Base-by-base conservation (phyloP, 805 yeast genomes). In the Saturnispora quitensis region DNA sequence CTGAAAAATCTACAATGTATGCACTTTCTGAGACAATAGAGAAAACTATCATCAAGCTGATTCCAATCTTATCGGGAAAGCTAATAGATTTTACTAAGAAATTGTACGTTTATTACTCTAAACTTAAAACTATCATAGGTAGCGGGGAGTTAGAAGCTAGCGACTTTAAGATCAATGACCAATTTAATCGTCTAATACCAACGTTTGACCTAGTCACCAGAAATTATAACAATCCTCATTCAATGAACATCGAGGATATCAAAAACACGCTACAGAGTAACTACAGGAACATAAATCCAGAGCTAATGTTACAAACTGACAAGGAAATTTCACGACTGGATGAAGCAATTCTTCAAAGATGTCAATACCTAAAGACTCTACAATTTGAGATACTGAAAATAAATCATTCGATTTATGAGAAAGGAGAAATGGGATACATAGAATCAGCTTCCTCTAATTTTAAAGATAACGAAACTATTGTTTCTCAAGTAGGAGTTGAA, bases 251-350 rank as follows among this genome's bases (percentile, higher is more conserved):
- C 12, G 33, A 45, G 56, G 60, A 62, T 47, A 59, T 67, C 13
- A 61, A 62, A 52, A 51, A 42, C 10, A 52, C 66, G 8, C 57
- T 61, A 57, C 55, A 56, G 3, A 63, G 67, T 4, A 61, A 60
- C 20, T 68, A 65, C 50, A 58, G 53, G 38, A 55, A 62, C 24
- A 48, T 62, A 2, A 59, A 63, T 33, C 68, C 68, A 2, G 45
- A 18, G 3, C 44, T 66, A 27, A 50, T 57, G 33, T 56, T 55
- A 35, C 56, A 56, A 47, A 55, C 70, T 15, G 63, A 63, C 43
- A 52, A 51, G 18, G 72, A 72, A 50, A 61, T 63, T 20, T 54
- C 48, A 5, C 56, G 58, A 43, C 55, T 69, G 33, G 57, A 65
- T 50, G 52, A 43, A 9, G 40, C 53, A 15, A 55, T 59, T 3